phyloP scores from a whole-genome alignment of 78 protist species.

The Blattamonas nauphoetae region DNA sequence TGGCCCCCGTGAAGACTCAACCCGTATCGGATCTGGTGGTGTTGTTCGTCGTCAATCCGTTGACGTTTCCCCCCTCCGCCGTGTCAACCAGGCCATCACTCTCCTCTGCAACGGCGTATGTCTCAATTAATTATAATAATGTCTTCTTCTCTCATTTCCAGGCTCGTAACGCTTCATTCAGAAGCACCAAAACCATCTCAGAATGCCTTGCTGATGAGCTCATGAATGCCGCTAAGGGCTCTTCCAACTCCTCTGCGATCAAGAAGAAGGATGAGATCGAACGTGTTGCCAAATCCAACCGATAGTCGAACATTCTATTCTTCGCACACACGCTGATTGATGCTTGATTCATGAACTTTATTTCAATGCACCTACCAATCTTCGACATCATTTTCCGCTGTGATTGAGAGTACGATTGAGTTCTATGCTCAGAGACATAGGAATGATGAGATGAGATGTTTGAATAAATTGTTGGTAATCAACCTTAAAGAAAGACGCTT shows the following conservation, averaged over 20 bases:
- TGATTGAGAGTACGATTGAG: no score
- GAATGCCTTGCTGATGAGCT: conserved; percentile 99
- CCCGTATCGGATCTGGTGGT: conserved; percentile 98
- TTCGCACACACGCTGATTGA: no score
- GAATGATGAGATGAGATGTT: no score
- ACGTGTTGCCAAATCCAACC: conserved; percentile 77
- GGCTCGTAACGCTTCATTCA: conserved; percentile 92
- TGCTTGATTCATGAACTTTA: no score
- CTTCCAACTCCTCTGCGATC: conserved; percentile 82
- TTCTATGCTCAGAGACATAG: no score
- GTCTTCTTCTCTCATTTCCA: not conserved
- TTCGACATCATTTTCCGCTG: no score
- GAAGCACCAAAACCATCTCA: conserved; percentile 95
- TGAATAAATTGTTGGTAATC: no score
- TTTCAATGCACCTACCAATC: no score
- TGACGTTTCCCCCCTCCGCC: conserved; percentile 99
- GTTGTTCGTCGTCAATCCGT: conserved; percentile 98
- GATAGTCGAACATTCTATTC: no score
- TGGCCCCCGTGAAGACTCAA: conserved; percentile 99
- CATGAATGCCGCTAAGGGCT: conserved; percentile 87
- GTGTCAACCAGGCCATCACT: conserved; percentile 94
- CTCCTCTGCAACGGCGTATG: conserved; percentile 77
- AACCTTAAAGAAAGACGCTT: no score
- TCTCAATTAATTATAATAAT: not conserved
- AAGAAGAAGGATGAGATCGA: conserved; percentile 70